Evolutionary conservation across 805 yeast genomes (phyloP), one percentile per base, ranked within the genome.

Genomic region (Metschnikowia sp.): DNA sequence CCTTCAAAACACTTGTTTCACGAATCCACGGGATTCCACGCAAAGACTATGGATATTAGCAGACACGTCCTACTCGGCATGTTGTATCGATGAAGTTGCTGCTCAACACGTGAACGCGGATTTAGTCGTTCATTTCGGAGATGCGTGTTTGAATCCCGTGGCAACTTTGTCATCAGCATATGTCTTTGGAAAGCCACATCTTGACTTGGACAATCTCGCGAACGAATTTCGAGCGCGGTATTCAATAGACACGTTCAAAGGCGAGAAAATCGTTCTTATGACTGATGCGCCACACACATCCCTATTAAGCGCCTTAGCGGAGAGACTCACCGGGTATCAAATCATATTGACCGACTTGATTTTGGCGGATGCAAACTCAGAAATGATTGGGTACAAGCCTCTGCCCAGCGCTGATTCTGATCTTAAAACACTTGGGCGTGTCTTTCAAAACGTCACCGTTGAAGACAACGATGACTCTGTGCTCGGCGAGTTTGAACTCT

Each of bases 41-140:
- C 72, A 74, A 54, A 69, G 76, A 42, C 76, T 86, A 10, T 92
- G 92, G 87, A 79, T 92, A 13, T 69, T 94, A 33, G 99, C 98
- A 0, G 99, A 94, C 61, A 92, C 99, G 0, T 89, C 97, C 0
- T 94, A 94, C 60, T 88, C 96, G 29, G 76, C 96, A 1, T 94
- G 99, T 65, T 94, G 99, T 68, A 85, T 92, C 10, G 99, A 94
- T 64, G 97, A 91, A 60, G 95, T 92, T 28, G 98, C 99, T 0
- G 96, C 97, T 0, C 91, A 87, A 60, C 99, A 94, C 64, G 95
- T 92, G 12, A 62, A 71, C 7, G 90, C 94, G 7, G 96, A 92
- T 53, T 67, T 86, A 4, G 88, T 94, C 29, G 82, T 91, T 2
- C 99, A 94, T 66, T 88, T 91, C 65, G 99, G 99, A 2, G 96